Conservation (phyloP, 73 alveolate species). For the Halteria grandinella region DNA sequence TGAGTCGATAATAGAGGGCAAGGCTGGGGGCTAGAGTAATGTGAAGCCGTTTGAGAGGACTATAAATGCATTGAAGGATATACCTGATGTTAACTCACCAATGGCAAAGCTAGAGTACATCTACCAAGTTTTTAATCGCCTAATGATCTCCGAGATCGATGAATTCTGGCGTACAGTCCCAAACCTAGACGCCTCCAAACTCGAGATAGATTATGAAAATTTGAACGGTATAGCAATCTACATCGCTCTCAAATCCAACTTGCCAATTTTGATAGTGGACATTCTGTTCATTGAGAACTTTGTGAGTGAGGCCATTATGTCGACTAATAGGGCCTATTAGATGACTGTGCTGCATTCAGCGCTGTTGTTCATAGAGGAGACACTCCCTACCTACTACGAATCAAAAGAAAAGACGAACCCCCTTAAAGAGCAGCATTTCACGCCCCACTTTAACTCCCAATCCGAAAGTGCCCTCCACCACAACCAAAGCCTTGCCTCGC, state of each 20-base stretch:
- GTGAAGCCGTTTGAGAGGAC: constrained; percentile 41
- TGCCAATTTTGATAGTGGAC: constrained; percentile 20
- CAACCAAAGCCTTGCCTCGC: no score
- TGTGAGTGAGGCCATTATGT: constrained; percentile 28
- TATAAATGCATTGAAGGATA: constrained; percentile 40
- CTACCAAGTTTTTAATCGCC: constrained; percentile 28
- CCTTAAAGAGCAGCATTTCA: constrained; percentile 40
- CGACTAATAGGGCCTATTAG: constrained; percentile 42
- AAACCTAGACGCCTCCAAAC: neutral
- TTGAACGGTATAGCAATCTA: constrained; percentile 43
- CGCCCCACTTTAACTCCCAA: constrained; percentile 16
- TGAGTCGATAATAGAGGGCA: neutral
- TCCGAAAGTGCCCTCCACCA: constrained; percentile 4
- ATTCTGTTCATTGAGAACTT: constrained; percentile 44
- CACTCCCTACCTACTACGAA: constrained; percentile 34
- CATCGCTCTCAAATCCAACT: constrained; percentile 27
- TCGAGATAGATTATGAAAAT: constrained; percentile 51
- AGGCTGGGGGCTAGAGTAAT: neutral
- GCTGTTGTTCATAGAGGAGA: constrained; percentile 37
- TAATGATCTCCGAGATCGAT: constrained; percentile 51
- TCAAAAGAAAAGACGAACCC: constrained; percentile 34
- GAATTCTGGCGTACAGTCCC: constrained; percentile 16
- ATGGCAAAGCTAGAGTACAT: constrained; percentile 39
- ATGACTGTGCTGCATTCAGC: constrained; percentile 49
- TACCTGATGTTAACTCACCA: constrained; percentile 45